Conservation (phyloP, 306 rosid genomes). For the Quercus parvula region DNA sequence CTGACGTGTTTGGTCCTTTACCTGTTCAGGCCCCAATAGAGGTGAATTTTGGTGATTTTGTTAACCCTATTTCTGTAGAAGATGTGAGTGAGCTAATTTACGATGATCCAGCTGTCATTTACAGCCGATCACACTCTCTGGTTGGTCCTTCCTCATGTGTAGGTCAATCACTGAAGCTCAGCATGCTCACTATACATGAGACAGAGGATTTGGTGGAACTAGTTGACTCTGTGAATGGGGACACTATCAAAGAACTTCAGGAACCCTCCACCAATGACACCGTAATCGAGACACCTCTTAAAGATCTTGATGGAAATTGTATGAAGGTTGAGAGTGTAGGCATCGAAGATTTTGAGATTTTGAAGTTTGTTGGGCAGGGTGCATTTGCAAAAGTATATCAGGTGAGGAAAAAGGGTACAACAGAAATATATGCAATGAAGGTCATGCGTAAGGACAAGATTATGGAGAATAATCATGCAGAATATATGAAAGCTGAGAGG, state of each 20-base stretch:
- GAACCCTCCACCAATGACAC: slow-evolving; percentile 30
- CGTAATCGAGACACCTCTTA: slow-evolving; percentile 29
- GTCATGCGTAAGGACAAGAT: slow-evolving; percentile 97
- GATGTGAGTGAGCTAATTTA: slow-evolving; percentile 55
- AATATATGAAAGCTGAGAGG: slow-evolving; percentile 98
- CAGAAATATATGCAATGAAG: slow-evolving; percentile 95
- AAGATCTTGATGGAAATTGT: slow-evolving; percentile 29
- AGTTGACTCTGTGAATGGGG: slow-evolving; percentile 27
- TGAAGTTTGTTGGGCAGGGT: slow-evolving; percentile 97
- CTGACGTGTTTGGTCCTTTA: slow-evolving; percentile 86
- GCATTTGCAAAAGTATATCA: slow-evolving; percentile 96
- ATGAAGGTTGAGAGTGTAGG: slow-evolving; percentile 51
- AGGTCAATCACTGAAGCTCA: slow-evolving; percentile 72
- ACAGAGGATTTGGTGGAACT: slow-evolving; percentile 47
- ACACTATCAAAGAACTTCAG: slow-evolving; percentile 32
- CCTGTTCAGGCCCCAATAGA: slow-evolving; percentile 49
- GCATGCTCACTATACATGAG: slow-evolving; percentile 70
- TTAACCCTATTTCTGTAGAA: slow-evolving; percentile 28
- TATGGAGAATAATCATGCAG: slow-evolving; percentile 94
- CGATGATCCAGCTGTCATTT: slow-evolving; percentile 75
- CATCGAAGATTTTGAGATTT: slow-evolving; percentile 83
- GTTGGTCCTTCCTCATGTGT: slow-evolving; percentile 87
- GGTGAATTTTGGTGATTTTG: slow-evolving; percentile 37
- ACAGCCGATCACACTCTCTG: slow-evolving; percentile 79
- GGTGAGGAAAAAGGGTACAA: slow-evolving; percentile 88